These are phyloP conservation scores for Bipolaris bicolor DNA, from an alignment of 2,329 filamentous ascomycete genomes.

Conservation along the genomic window DNA sequence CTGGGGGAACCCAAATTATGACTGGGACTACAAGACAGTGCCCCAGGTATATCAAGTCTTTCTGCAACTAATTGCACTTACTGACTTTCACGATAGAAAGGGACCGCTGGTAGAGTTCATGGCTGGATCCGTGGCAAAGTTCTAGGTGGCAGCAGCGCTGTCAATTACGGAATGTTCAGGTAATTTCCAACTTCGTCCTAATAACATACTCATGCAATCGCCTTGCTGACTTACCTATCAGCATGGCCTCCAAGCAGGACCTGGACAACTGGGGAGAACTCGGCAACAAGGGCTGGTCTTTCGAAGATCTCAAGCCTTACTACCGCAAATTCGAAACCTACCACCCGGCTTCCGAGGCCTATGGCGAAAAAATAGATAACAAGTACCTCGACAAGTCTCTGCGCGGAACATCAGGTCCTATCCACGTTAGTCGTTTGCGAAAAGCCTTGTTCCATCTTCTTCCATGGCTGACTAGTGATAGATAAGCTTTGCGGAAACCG, in stretches of 20 bases:
- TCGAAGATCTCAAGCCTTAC: constrained; percentile 43
- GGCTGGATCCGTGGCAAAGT: constrained; percentile 39
- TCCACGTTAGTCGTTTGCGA: constrained; percentile 24
- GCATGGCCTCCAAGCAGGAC: constrained; percentile 37
- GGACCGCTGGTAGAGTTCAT: constrained; percentile 28
- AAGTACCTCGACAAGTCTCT: constrained; percentile 34
- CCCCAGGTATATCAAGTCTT: constrained; percentile 28
- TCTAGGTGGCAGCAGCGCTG: constrained; percentile 48
- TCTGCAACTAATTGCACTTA: background rate
- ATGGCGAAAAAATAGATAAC: constrained; percentile 29
- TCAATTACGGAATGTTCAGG: constrained; percentile 44
- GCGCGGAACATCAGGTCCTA: constrained; percentile 33
- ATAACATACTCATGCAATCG: too few species aligned
- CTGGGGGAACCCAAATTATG: constrained; percentile 40
- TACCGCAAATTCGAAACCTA: constrained; percentile 48
- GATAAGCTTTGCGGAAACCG: constrained; percentile 32
- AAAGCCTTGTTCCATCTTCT: background rate
- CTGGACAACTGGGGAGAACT: constrained; percentile 51
- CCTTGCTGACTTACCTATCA: constrained; percentile 5
- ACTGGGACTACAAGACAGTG: constrained; percentile 41
- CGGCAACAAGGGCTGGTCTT: constrained; percentile 49
- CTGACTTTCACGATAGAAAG: constrained; percentile 28
- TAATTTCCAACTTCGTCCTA: background rate
- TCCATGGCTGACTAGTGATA: constrained; percentile 12
- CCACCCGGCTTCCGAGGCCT: constrained; percentile 27